Conservation (phyloP, 2,329 filamentous ascomycete genomes). For the Neonectria hederae region DNA sequence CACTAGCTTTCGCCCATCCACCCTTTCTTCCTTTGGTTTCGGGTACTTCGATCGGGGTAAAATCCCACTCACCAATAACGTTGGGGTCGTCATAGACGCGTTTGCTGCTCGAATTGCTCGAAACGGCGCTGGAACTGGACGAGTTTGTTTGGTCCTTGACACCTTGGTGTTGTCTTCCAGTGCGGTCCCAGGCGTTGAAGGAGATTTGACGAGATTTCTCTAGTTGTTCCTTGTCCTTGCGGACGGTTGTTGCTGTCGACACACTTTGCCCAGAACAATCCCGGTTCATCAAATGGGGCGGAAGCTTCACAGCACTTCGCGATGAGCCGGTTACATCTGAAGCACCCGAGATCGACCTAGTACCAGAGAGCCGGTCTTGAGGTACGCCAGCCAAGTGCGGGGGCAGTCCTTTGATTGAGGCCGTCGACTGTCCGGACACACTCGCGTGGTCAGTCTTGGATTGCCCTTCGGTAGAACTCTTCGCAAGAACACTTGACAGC, state of each 20-base stretch:
- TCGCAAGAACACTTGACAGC: not conserved
- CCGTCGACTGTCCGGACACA: conserved; percentile 16
- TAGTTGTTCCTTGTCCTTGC: conserved; percentile 22
- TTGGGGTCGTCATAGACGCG: conserved; percentile 20
- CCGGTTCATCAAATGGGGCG: conserved; percentile 16
- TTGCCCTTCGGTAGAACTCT: not conserved
- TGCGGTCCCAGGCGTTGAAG: conserved; percentile 47
- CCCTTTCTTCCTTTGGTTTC: conserved; percentile 17
- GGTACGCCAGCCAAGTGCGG: conserved; percentile 9
- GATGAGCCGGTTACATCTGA: not conserved
- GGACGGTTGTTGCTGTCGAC: conserved; percentile 46
- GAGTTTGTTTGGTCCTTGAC: conserved; percentile 38
- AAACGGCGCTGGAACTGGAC: conserved; percentile 26
- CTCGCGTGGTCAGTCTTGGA: not conserved
- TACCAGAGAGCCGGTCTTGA: not conserved
- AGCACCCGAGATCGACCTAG: not conserved
- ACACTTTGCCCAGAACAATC: conserved; percentile 27
- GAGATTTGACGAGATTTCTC: conserved; percentile 8
- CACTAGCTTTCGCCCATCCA: conserved; percentile 40
- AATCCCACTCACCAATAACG: conserved; percentile 25
- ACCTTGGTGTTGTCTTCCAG: conserved; percentile 34
- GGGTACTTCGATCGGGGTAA: not conserved
- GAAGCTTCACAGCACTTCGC: not conserved
- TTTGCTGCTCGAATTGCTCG: conserved; percentile 17
- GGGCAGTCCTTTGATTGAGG: conserved; percentile 6